These are phyloP conservation scores for Triticum dicoccoides DNA, from an alignment of 176 grass and related monocot species.

Conservation along the genomic window DNA sequence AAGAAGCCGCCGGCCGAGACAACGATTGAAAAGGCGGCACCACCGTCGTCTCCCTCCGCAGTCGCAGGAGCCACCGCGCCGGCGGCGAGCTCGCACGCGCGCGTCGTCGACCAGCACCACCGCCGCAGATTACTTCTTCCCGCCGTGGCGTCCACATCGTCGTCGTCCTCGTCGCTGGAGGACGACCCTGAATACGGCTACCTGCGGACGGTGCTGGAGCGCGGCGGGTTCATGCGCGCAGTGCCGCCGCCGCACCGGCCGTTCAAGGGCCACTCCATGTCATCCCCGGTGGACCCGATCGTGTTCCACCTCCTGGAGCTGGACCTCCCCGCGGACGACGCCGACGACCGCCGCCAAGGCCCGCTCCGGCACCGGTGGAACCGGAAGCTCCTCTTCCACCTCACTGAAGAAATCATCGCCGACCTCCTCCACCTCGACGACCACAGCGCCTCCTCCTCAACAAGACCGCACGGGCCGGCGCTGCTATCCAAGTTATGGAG, in stretches of 20 bases:
- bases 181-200: slow-evolving; percentile 71
- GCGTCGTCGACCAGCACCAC: background rate
- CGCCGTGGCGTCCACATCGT: background rate
- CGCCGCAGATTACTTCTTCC: background rate
- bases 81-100: background rate
- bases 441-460: background rate
- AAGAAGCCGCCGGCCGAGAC: slow-evolving; percentile 37
- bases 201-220: slow-evolving; percentile 50
- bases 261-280: background rate
- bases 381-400: slow-evolving; percentile 84
- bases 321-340: slow-evolving; percentile 34
- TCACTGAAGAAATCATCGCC: slow-evolving; percentile 53
- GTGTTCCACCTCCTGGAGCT: slow-evolving; percentile 88
- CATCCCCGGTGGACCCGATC: slow-evolving; percentile 56
- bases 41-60: background rate
- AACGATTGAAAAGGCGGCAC: background rate
- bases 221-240: slow-evolving; percentile 41
- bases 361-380: slow-evolving; percentile 66
- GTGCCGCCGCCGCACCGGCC: background rate
- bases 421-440: slow-evolving; percentile 4
- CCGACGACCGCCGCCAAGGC: background rate
- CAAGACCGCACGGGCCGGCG: background rate
- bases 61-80: no score
- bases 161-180: background rate
- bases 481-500: slow-evolving; percentile 45